Percentiles rank a stretch among this genome's conserved stretches.
These are phyloP conservation scores for Glebionis coronaria DNA, from an alignment of 129 eudicot genomes.

Conservation along the genomic window DNA sequence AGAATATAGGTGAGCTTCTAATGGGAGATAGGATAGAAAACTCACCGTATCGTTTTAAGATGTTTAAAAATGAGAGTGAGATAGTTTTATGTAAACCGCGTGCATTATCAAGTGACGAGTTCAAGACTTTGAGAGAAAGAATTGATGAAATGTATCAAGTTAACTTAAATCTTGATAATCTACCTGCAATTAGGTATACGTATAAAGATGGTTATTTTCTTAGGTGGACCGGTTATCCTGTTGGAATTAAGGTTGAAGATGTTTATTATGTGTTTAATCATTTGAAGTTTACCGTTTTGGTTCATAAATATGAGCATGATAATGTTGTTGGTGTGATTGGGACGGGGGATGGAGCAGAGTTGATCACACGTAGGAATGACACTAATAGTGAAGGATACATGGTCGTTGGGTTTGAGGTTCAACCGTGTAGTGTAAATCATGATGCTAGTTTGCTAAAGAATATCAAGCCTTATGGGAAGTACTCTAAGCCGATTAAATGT, in stretches of 20 bases:
- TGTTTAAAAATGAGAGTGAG: slow-evolving; percentile 30
- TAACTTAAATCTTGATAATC: slow-evolving; percentile 41
- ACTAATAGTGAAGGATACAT: slow-evolving; percentile 29
- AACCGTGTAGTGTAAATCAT: slow-evolving; percentile 33
- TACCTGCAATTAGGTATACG: slow-evolving; percentile 36
- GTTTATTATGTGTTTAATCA: slow-evolving; percentile 39
- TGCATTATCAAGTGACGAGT: slow-evolving; percentile 26
- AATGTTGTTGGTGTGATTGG: slow-evolving; percentile 35
- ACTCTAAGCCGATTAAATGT: slow-evolving; percentile 11
- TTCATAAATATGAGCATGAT: slow-evolving; percentile 31
- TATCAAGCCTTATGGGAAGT: slow-evolving; percentile 17
- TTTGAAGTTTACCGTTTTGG: slow-evolving; percentile 34
- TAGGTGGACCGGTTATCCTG: slow-evolving; percentile 42
- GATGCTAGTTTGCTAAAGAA: slow-evolving; percentile 21
- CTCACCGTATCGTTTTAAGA: slow-evolving; percentile 32
- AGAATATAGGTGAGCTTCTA: slow-evolving; percentile 42
- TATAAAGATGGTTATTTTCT: slow-evolving; percentile 30
- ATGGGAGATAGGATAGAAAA: slow-evolving; percentile 43
- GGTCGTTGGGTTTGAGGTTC: slow-evolving; percentile 44
- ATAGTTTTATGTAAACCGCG: slow-evolving; percentile 31
- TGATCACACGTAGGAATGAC: slow-evolving; percentile 20
- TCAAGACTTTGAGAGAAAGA: slow-evolving; percentile 32
- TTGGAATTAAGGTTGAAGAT: slow-evolving; percentile 34
- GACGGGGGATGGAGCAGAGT: slow-evolving; percentile 32
- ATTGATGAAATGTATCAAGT: slow-evolving; percentile 45